Conservation (phyloP, 1,284 basidiomycete species). For the Tilletia walkeri region DNA sequence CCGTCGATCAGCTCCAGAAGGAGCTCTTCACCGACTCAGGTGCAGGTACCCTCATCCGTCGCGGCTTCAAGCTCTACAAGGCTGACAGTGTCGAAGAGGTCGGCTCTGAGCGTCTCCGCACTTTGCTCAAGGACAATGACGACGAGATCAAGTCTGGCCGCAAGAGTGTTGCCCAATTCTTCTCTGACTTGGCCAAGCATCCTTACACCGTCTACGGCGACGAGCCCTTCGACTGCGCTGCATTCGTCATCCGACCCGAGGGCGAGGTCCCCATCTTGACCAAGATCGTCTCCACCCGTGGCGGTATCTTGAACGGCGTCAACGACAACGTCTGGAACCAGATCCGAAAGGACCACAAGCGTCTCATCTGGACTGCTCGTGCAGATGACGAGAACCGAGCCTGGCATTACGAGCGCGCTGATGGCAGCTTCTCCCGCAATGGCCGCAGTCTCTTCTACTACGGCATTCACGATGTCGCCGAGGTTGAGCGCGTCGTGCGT, state of each 20-base stretch:
- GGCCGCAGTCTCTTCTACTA: constrained; percentile 95
- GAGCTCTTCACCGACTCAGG: constrained; percentile 98
- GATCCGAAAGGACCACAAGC: constrained; percentile 90
- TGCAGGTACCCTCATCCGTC: constrained; percentile 93
- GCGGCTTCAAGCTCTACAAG: constrained; percentile 96
- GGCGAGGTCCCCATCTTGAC: constrained; percentile 88
- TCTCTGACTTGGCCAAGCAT: constrained; percentile 66
- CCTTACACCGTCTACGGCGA: constrained; percentile 96
- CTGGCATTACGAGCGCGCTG: constrained; percentile 98
- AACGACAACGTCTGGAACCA: constrained; percentile 95
- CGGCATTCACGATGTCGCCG: constrained; percentile 83
- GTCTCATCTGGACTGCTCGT: constrained; percentile 93
- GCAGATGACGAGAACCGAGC: constrained; percentile 91
- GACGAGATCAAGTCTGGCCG: constrained; percentile 81
- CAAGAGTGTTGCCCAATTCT: constrained; percentile 83
- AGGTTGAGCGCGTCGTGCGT: constrained; percentile 70
- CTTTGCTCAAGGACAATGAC: constrained; percentile 75
- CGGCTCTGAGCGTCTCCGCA: constrained; percentile 78
- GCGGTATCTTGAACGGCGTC: constrained; percentile 87
- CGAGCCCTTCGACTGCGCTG: constrained; percentile 92
- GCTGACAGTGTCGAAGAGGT: constrained; percentile 76
- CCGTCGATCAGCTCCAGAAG: constrained; percentile 86
- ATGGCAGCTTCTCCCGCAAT: constrained; percentile 93
- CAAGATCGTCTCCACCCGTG: constrained; percentile 83
- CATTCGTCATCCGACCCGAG: constrained; percentile 86